Percentiles rank a stretch among this genome's conserved stretches.
Evolutionary conservation across 2,329 filamentous ascomycete genomes (phyloP).

Genomic region (Mariannaea sp.): DNA sequence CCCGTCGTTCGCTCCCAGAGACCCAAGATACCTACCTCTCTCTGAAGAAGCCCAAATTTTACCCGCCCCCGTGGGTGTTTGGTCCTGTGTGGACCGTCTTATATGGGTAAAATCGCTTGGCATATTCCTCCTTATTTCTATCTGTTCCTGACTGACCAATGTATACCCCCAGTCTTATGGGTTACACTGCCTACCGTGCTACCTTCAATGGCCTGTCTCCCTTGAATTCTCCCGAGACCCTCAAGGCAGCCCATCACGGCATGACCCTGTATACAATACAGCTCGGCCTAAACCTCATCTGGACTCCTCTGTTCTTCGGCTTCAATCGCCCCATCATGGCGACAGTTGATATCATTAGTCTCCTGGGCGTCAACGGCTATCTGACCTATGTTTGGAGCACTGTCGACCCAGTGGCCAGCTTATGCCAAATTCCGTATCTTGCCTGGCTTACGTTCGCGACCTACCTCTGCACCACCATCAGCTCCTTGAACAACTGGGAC

Average conservation of each 20-base stretch:
- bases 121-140: no score
- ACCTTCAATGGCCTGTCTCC: slow-evolving; percentile 66
- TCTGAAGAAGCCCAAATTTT: slow-evolving; percentile 69
- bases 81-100: slow-evolving; percentile 69
- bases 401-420: slow-evolving; percentile 74
- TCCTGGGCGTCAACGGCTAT: slow-evolving; percentile 74
- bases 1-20: slow-evolving; percentile 44
- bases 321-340: slow-evolving; percentile 74
- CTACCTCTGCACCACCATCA: slow-evolving; percentile 75
- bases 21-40: slow-evolving; percentile 66
- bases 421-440: slow-evolving; percentile 79
- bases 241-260: slow-evolving; percentile 65
- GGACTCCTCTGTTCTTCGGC: slow-evolving; percentile 95
- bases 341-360: slow-evolving; percentile 72
- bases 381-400: slow-evolving; percentile 76
- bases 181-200: slow-evolving; percentile 84
- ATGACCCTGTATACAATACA: slow-evolving; percentile 86
- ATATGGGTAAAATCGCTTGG: slow-evolving; percentile 65
- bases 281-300: slow-evolving; percentile 81
- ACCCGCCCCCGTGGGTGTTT: slow-evolving; percentile 65
- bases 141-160: background rate
- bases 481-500: slow-evolving; percentile 72
- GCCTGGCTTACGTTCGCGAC: slow-evolving; percentile 87
- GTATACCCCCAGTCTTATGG: slow-evolving; percentile 64
- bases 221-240: slow-evolving; percentile 57